Base-by-base conservation (phyloP, 2,329 filamentous ascomycete genomes). In the Colletotrichum australisinense region DNA sequence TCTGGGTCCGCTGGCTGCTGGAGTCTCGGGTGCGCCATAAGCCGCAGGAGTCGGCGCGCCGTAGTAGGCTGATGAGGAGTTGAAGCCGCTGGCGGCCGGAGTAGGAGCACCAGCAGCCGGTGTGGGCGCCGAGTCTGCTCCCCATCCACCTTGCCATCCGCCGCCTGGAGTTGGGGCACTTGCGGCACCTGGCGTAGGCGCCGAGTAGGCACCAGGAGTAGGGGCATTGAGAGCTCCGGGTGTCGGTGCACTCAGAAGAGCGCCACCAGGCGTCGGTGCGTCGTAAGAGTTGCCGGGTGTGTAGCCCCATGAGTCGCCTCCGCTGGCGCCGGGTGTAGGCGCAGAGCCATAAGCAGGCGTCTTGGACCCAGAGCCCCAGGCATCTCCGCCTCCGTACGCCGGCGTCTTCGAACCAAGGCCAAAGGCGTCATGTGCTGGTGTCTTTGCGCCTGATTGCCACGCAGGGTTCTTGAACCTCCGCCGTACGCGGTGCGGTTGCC, bases 401-500 rank as follows among this genome's bases (percentile, higher is more conserved):
- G 89, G 92, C 14, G 90, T 93, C 78, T 91, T 93, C n/a, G 90
- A 92, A 8, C 93, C 92, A 69, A 89, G 87, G 67, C 88, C 90
- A 78, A 93, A 94, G 24, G 88, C 87, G 78, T 93, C 89, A 16
- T 87, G 86, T 1, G 90, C 90, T 67, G 94, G 86, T 1, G 93
- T 96, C 81, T 93, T 93, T 67, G 92, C 91, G 65, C 93, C 93
- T 2, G 94, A 93, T 72, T 92, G 92, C 93, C 93, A 95, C 5
- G 93, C 93, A 8, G 93, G 1, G 93, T 95, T 66, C 93, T 90
- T 60, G 89, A 88, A 35, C 92, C 91, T 26, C 89, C 88, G 22
- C 95, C 95, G 78, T 97, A 97, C 1, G 94, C 91, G 19, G 94
- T 95, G 58, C 92, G 91, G 80, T 85, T 93, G 73, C 93, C 93